These are phyloP conservation scores for Fusarium scirpi DNA, from an alignment of 2,329 filamentous ascomycete genomes.

Conservation along the genomic window DNA sequence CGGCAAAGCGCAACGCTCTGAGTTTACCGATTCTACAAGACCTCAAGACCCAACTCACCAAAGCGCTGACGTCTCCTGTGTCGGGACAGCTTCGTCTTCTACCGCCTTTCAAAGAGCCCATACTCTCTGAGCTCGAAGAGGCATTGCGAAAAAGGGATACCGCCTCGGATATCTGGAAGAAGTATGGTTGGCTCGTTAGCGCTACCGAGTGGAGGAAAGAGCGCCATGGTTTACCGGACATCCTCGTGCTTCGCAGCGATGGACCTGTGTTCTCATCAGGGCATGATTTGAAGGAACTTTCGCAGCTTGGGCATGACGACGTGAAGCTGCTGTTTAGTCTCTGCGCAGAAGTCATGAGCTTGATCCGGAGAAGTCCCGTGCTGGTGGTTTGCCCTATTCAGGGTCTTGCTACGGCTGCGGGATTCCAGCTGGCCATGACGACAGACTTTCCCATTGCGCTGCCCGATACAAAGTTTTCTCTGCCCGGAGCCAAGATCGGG, in stretches of 20 bases:
- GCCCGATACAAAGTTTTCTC: constrained; percentile 30
- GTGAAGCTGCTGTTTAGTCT: constrained; percentile 36
- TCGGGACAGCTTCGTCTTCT: constrained; percentile 26
- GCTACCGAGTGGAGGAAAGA: constrained; percentile 39
- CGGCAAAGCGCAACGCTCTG: constrained; percentile 40
- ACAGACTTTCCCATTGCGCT: constrained; percentile 41
- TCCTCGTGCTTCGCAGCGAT: constrained; percentile 42
- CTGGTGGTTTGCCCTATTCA: constrained; percentile 42
- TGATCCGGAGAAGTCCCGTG: constrained; percentile 41
- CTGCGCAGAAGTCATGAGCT: constrained; percentile 40
- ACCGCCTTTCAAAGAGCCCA: constrained; percentile 23
- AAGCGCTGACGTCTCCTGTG: constrained; percentile 24
- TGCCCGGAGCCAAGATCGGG: constrained; percentile 42
- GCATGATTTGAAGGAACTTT: constrained; percentile 43
- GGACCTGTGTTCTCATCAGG: constrained; percentile 43
- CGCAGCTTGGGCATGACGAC: constrained; percentile 10
- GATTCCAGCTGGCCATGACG: constrained; percentile 44
- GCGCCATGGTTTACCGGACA: constrained; percentile 35
- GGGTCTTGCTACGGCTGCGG: constrained; percentile 43
- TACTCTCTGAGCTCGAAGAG: constrained; percentile 17
- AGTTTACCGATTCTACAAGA: constrained; percentile 34
- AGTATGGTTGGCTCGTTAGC: constrained; percentile 40
- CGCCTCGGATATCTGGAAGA: constrained; percentile 14
- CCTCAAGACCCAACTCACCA: constrained; percentile 36
- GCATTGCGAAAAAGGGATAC: background rate